Base-by-base conservation (phyloP, 345 rosid genomes). In the Aurinia saxatilis region DNA sequence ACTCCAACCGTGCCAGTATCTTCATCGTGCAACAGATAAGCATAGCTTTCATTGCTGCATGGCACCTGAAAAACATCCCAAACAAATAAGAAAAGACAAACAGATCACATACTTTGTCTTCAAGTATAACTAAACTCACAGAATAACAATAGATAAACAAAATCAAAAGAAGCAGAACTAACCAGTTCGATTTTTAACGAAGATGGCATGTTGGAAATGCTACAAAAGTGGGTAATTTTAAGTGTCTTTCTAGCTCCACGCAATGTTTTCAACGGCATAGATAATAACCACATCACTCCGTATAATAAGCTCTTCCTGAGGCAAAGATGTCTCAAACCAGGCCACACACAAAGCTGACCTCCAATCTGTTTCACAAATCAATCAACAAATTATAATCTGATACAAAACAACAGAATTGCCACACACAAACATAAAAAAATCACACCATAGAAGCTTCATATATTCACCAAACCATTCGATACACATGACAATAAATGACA, bases 1-100 rank as follows among this genome's bases (percentile, higher is more conserved):
- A 95, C 96, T 51, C 96, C 99, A 75, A 95, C 97, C 0, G 99
- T 95, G 61, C 97, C 99, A 0, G 99, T 95, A 75, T 90, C 91
- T 65, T 76, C 83, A 66, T 95, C 99, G 56, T 90, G 90, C 57
- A 95, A 81, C 56, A 95, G 87, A 76, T 90, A 95, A 41, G 99
- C 97, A 67, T 88, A 95, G 75, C 82, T 86, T 71, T 95, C 97
- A 63, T 72, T 78, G 45, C 90, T 84, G 47, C 99, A 95, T 3
- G 96, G 90, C 68, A 95, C 97, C 99, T 95, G 80, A 33, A 74
- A 64, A 3, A 3, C 54, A 40, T 18, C 19, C 45, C 64, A 25
- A 7, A 54, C 12, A 39, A 21, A 70, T 37, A 44, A 52, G 23
- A 65, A 27, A n/a, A 48, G 30, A 35, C 36, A 27, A 37, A 35